These are phyloP conservation scores for Neopestalotiopsis rosae DNA, from an alignment of 2,329 filamentous ascomycete genomes.

Conservation along the genomic window DNA sequence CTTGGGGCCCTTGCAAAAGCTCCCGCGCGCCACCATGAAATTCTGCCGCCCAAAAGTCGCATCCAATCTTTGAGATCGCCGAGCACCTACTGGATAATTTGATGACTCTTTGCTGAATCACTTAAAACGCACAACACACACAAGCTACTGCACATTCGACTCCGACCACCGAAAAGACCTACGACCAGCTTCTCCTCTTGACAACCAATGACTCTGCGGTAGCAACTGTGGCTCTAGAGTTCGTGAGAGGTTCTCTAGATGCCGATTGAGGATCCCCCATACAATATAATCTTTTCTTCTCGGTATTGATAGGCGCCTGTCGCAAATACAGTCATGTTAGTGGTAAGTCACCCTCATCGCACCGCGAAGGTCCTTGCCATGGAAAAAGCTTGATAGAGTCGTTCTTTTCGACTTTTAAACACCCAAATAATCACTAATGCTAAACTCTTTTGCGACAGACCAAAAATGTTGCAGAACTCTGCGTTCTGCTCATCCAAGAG, in stretches of 20 bases:
- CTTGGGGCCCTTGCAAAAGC: background rate
- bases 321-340: conserved; percentile 33
- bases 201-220: conserved; percentile 67
- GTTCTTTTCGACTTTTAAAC: background rate
- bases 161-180: conserved; percentile 9
- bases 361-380: background rate
- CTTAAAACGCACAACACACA: conserved; percentile 9
- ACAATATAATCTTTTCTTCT: conserved; percentile 4
- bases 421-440: background rate
- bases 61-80: conserved; percentile 12
- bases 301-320: conserved; percentile 9
- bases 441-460: conserved; percentile 48
- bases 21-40: conserved; percentile 15
- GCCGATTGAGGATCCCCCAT: conserved; percentile 52
- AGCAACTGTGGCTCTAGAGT: conserved; percentile 79
- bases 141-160: background rate
- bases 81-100: background rate
- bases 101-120: conserved; percentile 3
- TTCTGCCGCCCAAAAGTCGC: conserved; percentile 11
- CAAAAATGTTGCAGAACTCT: conserved; percentile 84
- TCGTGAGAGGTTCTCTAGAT: conserved; percentile 79
- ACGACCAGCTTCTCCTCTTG: background rate
- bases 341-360: conserved; percentile 34
- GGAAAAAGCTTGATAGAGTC: background rate
- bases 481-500: conserved; percentile 86